Base-by-base conservation (phyloP, 495 filamentous ascomycete species). In the Massariosphaeria phaeospora region DNA sequence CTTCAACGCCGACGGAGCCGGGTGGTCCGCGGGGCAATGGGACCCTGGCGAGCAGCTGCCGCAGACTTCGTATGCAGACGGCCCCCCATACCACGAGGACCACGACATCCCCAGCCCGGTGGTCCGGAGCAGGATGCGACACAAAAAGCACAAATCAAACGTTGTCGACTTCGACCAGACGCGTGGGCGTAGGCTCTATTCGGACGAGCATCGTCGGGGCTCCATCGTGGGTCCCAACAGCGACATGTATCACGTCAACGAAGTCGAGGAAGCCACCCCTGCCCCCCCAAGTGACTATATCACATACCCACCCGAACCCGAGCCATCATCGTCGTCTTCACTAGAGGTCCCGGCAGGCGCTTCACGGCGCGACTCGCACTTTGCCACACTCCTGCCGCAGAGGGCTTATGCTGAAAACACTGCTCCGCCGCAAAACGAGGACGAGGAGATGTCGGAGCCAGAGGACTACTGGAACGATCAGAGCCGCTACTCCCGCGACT, bases 81-180 rank as follows among this genome's bases (percentile, higher is more conserved):
- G 91, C 2, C 91, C 91, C 4, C 91, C 91, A n/a, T 97, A 88
- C 76, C 94, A 87, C 69, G 91, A 97, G 69, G 91, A 97, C 69
- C 91, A 96, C 64, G 91, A 97, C 70, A 72, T 97, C 40, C 89
- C 95, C 63, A 94, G 88, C 63, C 91, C 91, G 6, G 86, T 96
- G 2, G 77, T 85, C 12, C 82, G 80, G 9, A 84, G 80, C 50
- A 41, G 49, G 40, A 80, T 84, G 8, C 77, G 86, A 21, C 88
- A 94, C 67, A 85, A 83, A 65, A 93, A 91, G 69, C 83, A 88
- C 69, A 93, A 94, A 70, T 86, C 85, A 13, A 81, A 82, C 2
- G 72, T 73, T 24, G 75, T 77, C 47, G 71, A 77, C 47, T 64
- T 67, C 31, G 68, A 70, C 45, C 64, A 65, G 30, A 63, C 63